Conservation (phyloP, 2,329 filamentous ascomycete genomes). For the Aureobasidium subglaciale region DNA sequence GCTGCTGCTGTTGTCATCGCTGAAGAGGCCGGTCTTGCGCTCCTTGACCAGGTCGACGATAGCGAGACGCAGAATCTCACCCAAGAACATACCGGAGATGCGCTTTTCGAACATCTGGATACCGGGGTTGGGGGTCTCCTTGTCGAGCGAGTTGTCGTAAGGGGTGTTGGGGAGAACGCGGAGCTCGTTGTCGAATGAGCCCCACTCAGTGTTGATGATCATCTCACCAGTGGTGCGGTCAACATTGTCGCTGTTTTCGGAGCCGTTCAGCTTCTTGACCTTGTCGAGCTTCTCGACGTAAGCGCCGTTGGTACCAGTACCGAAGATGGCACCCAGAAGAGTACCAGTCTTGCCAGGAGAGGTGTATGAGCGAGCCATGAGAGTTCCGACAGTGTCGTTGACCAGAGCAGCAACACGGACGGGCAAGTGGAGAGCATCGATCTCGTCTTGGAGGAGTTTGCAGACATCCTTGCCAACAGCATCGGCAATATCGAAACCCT, state of each 20-base stretch:
- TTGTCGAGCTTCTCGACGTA: conserved; percentile 89
- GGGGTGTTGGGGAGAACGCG: conserved; percentile 78
- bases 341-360: conserved; percentile 81
- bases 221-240: conserved; percentile 81
- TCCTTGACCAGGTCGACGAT: conserved; percentile 67
- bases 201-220: conserved; percentile 98
- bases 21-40: conserved; percentile 63
- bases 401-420: conserved; percentile 93
- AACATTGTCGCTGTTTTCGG: conserved; percentile 37
- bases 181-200: conserved; percentile 91
- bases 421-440: conserved; percentile 77
- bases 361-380: conserved; percentile 96
- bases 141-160: conserved; percentile 75
- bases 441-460: conserved; percentile 77
- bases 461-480: conserved; percentile 93
- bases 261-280: conserved; percentile 63
- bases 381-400: conserved; percentile 94
- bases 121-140: conserved; percentile 78
- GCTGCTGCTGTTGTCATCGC: conserved; percentile 62
- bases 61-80: conserved; percentile 79
- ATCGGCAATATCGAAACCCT: conserved; percentile 96
- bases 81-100: conserved; percentile 95
- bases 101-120: conserved; percentile 99
- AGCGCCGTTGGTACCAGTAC: conserved; percentile 93
- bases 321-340: conserved; percentile 92